phyloP scores from a whole-genome alignment of 768 basidiomycete species.

The Lactarius quietus region DNA sequence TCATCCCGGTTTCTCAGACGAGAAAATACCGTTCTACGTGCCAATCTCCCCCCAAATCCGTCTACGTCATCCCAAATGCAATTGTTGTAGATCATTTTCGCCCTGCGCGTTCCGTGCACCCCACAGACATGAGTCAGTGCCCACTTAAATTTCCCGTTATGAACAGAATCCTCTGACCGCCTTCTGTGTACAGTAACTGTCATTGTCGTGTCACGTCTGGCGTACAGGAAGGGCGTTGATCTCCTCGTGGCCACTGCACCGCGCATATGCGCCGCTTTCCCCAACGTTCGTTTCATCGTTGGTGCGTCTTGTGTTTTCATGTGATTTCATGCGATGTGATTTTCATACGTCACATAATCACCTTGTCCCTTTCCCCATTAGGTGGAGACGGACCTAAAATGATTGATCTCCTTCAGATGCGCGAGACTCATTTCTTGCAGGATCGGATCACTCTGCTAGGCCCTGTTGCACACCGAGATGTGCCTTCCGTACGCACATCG shows the following conservation, averaged over 20 bases:
- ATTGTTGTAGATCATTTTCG: constrained; percentile 83
- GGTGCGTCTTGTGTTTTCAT: constrained; percentile 43
- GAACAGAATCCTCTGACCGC: not conserved
- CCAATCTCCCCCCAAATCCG: constrained; percentile 58
- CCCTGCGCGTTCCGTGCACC: constrained; percentile 48
- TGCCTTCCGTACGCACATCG: constrained; percentile 49
- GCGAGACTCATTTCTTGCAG: constrained; percentile 85
- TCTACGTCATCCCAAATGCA: constrained; percentile 94
- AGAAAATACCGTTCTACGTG: constrained; percentile 94
- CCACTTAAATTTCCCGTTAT: not conserved
- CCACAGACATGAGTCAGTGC: constrained; percentile 55
- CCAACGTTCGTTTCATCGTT: constrained; percentile 84
- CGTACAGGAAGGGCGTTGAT: constrained; percentile 96
- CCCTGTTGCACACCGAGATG: constrained; percentile 73
- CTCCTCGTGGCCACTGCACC: constrained; percentile 91
- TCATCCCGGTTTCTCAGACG: constrained; percentile 51
- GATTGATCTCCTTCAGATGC: constrained; percentile 91
- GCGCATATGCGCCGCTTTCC: constrained; percentile 78
- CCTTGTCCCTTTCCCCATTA: constrained; percentile 30
- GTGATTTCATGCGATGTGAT: not conserved
- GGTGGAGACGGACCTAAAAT: constrained; percentile 96
- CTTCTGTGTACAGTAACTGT: constrained; percentile 65
- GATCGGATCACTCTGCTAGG: constrained; percentile 92
- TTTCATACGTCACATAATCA: constrained; percentile 6
- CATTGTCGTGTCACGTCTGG: constrained; percentile 84